These are phyloP conservation scores for Termitomyces sp. DNA, from an alignment of 768 basidiomycete species.

Conservation along the genomic window DNA sequence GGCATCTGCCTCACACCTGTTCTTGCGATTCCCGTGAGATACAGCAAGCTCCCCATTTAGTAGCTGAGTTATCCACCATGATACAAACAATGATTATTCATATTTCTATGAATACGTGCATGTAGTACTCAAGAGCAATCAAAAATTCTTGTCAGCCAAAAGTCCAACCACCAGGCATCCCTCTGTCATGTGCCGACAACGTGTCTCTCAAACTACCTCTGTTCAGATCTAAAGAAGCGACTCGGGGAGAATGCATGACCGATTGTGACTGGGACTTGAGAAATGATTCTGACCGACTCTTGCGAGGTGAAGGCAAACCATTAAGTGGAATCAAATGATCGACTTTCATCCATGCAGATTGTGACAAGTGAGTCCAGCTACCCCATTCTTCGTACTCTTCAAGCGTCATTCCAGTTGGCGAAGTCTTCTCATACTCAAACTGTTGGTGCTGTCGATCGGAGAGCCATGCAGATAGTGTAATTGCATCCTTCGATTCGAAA, in stretches of 20 bases:
- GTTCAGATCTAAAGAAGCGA: background rate
- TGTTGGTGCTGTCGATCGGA: conserved; percentile 29
- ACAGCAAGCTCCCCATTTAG: no score
- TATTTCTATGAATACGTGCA: background rate
- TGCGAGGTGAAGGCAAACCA: background rate
- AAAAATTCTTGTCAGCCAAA: conserved; percentile 7
- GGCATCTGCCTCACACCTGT: no score
- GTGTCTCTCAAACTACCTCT: background rate
- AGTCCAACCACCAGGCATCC: conserved; percentile 39
- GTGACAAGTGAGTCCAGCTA: conserved; percentile 36
- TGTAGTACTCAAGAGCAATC: no score
- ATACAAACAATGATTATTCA: background rate
- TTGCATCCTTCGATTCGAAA: conserved; percentile 19
- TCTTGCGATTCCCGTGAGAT: no score
- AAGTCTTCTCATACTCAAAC: conserved; percentile 19
- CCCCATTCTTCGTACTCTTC: conserved; percentile 44
- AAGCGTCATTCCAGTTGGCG: conserved; percentile 30
- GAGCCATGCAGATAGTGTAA: conserved; percentile 29
- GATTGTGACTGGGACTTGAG: background rate
- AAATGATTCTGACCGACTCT: background rate
- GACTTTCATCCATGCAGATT: conserved; percentile 12
- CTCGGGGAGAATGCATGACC: background rate
- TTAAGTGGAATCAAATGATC: background rate
- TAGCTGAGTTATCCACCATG: no score
- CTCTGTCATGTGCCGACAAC: conserved; percentile 19